Conservation (phyloP, 371 early-diverging fungal species). For the Apophysomyces sp. region DNA sequence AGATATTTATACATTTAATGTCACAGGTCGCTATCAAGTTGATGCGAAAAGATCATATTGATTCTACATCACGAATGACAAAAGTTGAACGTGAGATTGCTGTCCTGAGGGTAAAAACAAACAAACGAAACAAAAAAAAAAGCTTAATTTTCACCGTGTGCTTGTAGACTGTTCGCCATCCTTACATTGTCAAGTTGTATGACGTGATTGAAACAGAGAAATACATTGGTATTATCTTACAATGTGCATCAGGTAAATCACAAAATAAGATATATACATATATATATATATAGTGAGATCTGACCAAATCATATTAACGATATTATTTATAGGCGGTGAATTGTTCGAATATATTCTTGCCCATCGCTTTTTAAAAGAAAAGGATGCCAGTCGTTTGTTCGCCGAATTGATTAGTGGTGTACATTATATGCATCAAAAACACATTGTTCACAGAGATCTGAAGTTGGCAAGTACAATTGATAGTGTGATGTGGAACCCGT, state of each 20-base stretch:
- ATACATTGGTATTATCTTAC: constrained; percentile 66
- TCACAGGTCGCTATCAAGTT: constrained; percentile 80
- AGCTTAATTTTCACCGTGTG: neutral
- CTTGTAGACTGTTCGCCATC: constrained; percentile 41
- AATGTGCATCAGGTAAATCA: constrained; percentile 59
- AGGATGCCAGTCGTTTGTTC: constrained; percentile 62
- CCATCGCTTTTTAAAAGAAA: constrained; percentile 53
- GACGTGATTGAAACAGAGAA: constrained; percentile 70
- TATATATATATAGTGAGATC: too few relatives aligned
- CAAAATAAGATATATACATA: too few relatives aligned
- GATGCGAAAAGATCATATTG: constrained; percentile 80
- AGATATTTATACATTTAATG: neutral
- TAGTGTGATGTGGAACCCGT: constrained; percentile 10
- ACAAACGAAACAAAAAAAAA: neutral
- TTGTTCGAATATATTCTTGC: constrained; percentile 69
- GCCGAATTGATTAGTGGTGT: constrained; percentile 71
- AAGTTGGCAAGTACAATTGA: constrained; percentile 46
- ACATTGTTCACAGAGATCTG: constrained; percentile 66
- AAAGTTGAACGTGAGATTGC: constrained; percentile 85
- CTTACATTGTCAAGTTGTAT: constrained; percentile 63
- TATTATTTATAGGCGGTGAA: constrained; percentile 44
- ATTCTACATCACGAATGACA: constrained; percentile 71
- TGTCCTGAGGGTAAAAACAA: constrained; percentile 73
- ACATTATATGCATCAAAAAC: constrained; percentile 48
- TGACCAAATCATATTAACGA: too few relatives aligned